Conservation (phyloP, 345 rosid species). For the Lumnitzera littorea region DNA sequence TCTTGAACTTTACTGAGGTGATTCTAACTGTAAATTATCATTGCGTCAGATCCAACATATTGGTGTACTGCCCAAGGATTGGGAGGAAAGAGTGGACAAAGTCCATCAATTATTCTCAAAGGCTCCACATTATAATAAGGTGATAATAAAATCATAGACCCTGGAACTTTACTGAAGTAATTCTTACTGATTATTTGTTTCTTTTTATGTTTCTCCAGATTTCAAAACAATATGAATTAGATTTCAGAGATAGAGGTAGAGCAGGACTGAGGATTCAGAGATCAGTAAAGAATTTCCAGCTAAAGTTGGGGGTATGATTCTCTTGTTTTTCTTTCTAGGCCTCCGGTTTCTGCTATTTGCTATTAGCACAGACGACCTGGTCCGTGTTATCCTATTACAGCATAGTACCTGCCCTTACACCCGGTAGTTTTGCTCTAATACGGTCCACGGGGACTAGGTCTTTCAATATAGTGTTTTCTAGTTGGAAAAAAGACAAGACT, state of each 20-base stretch:
- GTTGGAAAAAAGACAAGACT: no score
- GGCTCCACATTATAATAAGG: constrained; percentile 66
- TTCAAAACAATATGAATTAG: constrained; percentile 65
- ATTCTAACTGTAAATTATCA: neutral
- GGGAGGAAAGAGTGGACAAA: constrained; percentile 55
- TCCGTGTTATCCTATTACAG: no score
- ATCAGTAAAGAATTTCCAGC: constrained; percentile 91
- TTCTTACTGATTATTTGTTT: neutral
- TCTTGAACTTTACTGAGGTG: neutral
- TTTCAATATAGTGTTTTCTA: no score
- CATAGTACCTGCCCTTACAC: no score
- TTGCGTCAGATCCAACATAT: constrained; percentile 47
- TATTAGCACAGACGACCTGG: no score
- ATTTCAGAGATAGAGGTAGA: constrained; percentile 77
- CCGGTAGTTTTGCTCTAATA: no score
- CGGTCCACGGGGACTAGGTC: no score
- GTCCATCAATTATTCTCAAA: constrained; percentile 55
- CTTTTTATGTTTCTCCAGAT: constrained; percentile 25
- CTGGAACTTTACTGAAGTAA: neutral
- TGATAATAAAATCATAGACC: constrained; percentile 11
- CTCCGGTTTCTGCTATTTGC: no score
- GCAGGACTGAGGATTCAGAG: constrained; percentile 62
- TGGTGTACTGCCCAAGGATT: constrained; percentile 51
- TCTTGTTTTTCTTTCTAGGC: neutral
- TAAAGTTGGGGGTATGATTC: constrained; percentile 51